A percentile compares a stretch with the other conserved stretches of the same genome.
Conservation (phyloP, 2,329 filamentous ascomycete genomes). For the Hypoxylon sp. region DNA sequence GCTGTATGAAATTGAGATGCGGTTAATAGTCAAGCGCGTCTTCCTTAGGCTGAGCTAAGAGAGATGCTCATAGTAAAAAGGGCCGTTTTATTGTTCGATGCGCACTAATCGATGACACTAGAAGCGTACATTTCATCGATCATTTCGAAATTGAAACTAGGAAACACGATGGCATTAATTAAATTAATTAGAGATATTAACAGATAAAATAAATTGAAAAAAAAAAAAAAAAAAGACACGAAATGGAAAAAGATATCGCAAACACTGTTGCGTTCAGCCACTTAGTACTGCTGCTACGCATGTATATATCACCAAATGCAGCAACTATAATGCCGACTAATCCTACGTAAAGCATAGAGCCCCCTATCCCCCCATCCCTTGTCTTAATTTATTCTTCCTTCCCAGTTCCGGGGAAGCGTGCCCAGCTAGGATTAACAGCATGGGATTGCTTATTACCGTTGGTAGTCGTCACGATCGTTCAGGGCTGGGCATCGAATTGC, state of each 20-base stretch:
- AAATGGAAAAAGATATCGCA: no score
- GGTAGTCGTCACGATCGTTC: constrained; percentile 19
- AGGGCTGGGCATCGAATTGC: not conserved
- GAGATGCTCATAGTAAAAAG: not conserved
- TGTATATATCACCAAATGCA: constrained; percentile 14
- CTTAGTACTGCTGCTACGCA: not conserved
- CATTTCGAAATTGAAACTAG: no score
- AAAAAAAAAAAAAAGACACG: no score
- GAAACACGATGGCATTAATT: no score
- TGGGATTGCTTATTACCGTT: constrained; percentile 22
- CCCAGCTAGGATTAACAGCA: constrained; percentile 32
- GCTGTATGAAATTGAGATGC: not conserved
- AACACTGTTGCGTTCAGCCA: not conserved
- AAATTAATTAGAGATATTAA: no score
- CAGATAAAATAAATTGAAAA: no score
- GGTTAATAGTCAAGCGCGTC: not conserved
- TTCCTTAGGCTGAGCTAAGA: not conserved
- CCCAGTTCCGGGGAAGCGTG: constrained; percentile 36
- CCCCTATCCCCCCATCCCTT: constrained; percentile 17
- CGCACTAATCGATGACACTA: no score
- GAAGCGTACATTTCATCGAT: no score
- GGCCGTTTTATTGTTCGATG: not conserved
- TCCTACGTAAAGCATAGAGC: constrained; percentile 8
- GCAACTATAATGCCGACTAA: constrained; percentile 14
- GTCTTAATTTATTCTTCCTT: constrained; percentile 13